phyloP scores from a whole-genome alignment of 495 filamentous ascomycete genomes.

The Talaromyces trachyspermus region DNA sequence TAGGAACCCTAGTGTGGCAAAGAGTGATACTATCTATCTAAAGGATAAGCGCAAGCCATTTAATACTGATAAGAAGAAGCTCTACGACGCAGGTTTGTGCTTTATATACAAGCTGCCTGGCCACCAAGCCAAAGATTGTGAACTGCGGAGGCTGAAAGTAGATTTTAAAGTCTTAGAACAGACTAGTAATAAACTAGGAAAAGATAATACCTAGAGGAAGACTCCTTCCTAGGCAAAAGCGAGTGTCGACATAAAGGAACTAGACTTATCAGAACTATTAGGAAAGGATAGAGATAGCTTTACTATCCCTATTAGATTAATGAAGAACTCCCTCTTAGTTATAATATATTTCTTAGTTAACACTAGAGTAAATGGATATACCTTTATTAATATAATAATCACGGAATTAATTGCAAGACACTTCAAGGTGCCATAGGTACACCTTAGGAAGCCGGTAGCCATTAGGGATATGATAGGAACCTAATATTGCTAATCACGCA shows the following conservation, averaged over 20 bases:
- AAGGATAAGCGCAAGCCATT: too few species aligned
- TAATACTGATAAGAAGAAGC: too few species aligned
- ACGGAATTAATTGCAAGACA: too few species aligned
- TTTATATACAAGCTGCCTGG: too few species aligned
- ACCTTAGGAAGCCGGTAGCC: background rate
- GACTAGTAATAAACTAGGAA: background rate
- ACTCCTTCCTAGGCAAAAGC: slow-evolving; percentile 1
- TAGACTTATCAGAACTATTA: slow-evolving; percentile 2
- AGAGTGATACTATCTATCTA: too few species aligned
- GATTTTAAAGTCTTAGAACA: background rate
- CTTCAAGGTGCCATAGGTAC: too few species aligned
- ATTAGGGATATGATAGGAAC: slow-evolving; percentile 32
- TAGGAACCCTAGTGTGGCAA: too few species aligned
- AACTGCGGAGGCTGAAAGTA: background rate
- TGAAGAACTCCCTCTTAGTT: slow-evolving; percentile 6
- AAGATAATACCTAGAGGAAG: slow-evolving; percentile 5
- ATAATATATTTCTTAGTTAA: background rate
- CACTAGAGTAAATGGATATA: slow-evolving; percentile 8
- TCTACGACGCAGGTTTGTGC: too few species aligned
- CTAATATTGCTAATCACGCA: slow-evolving; percentile 1
- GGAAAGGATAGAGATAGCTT: slow-evolving; percentile 8
- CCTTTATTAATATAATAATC: background rate
- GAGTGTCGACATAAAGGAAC: background rate
- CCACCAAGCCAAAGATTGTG: too few species aligned
- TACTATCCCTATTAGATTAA: slow-evolving; percentile 9